A percentile compares a stretch with the other conserved stretches of the same genome.
Evolutionary conservation across 2,329 filamentous ascomycete genomes (phyloP).

Genomic region (Fusarium poae): DNA sequence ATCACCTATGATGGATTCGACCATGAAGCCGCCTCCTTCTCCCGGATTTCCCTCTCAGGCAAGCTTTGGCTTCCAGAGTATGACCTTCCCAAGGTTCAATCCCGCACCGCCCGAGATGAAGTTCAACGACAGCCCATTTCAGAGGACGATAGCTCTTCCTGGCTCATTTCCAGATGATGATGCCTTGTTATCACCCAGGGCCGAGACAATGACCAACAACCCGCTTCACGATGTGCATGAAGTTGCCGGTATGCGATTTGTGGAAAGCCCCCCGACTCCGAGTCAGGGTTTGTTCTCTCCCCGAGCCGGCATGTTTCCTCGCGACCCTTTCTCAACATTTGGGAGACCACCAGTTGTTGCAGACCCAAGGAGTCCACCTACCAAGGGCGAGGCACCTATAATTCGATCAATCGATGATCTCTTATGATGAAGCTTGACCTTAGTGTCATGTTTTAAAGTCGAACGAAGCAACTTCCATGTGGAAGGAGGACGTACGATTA

Average conservation of each 20-base stretch:
- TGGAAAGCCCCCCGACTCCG: slow-evolving; percentile 66
- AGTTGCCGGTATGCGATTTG: slow-evolving; percentile 64
- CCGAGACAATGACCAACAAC: slow-evolving; percentile 78
- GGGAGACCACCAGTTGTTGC: slow-evolving; percentile 64
- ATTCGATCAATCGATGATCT: slow-evolving; percentile 83
- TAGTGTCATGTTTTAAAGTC: slow-evolving; percentile 1
- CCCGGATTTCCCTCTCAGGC: slow-evolving; percentile 59
- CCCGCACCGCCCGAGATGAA: slow-evolving; percentile 26
- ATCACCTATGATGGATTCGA: slow-evolving; percentile 40
- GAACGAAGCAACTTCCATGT: slow-evolving; percentile 15
- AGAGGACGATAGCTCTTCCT: slow-evolving; percentile 55
- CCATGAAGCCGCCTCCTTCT: slow-evolving; percentile 58
- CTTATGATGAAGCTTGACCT: slow-evolving; percentile 62
- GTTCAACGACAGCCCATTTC: slow-evolving; percentile 43
- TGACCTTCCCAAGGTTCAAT: slow-evolving; percentile 49
- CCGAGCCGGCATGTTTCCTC: slow-evolving; percentile 64
- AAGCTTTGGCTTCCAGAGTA: slow-evolving; percentile 59
- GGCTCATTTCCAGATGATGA: slow-evolving; percentile 60
- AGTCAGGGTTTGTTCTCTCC: slow-evolving; percentile 67
- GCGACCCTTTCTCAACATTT: slow-evolving; percentile 66
- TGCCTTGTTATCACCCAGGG: slow-evolving; percentile 77
- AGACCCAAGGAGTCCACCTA: slow-evolving; percentile 81
- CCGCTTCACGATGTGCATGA: slow-evolving; percentile 66
- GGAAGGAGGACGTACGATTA: slow-evolving; percentile 14
- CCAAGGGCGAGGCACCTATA: slow-evolving; percentile 79